Base-by-base conservation (phyloP, 768 basidiomycete genomes). In the Auriscalpium microsporum region DNA sequence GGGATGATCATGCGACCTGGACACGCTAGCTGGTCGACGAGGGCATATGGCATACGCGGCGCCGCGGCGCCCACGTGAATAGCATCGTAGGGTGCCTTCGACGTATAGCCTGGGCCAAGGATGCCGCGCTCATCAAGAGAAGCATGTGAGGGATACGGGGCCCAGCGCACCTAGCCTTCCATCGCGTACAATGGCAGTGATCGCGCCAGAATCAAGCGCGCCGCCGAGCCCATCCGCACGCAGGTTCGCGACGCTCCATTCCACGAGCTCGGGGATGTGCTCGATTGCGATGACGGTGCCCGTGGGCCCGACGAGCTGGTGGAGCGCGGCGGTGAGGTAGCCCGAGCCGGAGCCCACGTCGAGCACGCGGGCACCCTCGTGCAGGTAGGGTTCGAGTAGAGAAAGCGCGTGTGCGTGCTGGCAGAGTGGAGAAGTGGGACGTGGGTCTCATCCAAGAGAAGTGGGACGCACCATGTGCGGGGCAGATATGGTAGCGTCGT, bases 61-160 rank as follows among this genome's bases (percentile, higher is more conserved):
- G 94, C 84, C 0, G 95, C 94, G 0, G 95, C 95, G 4, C 95
- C 95, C 38, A 97, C 94, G 62, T 98, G 94, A 50, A 97, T 96
- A 0, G 82, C 86, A 58, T 91, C 58, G 19, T 62, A 68, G 1
- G 68, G 68, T 0, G 60, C 68, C 34, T 54, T 53, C n/a, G 55
- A 57, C 4, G 61, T 51, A 16, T 56, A 58, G 9, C 66, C 66
- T 66, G 40, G 23, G 14, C 33, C 9, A 10, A 28, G 28, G 28
- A 28, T 2, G 28, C 28, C 28, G 28, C 28, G 28, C 28, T 28
- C 28, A 28, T 28, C 28, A 28, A 28, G 28, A 28, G 28, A 28
- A 28, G 28, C 28, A 28, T 28, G 28, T 28, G 28, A 28, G 48
- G 42, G 35, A 28, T 16, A 47, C 14, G 52, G 51, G 6, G 51